These are phyloP conservation scores for Haplosporangium sp. DNA, from an alignment of 371 early-diverging fungal genomes.

Conservation along the genomic window DNA sequence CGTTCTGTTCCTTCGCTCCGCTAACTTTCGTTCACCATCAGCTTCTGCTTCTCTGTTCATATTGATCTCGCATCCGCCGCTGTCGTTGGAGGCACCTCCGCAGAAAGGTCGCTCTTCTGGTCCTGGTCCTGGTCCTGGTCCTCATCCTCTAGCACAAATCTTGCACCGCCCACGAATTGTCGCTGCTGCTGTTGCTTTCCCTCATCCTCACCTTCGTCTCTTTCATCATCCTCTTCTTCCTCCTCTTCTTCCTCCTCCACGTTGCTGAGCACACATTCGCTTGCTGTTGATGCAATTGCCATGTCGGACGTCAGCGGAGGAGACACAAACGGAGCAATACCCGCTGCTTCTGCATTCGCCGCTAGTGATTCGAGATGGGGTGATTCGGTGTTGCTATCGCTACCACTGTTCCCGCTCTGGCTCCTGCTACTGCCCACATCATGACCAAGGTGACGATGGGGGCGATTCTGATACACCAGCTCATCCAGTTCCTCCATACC, in stretches of 20 bases:
- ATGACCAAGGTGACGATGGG: background rate
- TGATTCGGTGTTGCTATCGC: slow-evolving; percentile 5
- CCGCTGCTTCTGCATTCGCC: background rate
- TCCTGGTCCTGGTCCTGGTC: background rate
- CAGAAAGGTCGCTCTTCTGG: background rate
- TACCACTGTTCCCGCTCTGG: slow-evolving; percentile 5
- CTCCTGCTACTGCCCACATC: background rate
- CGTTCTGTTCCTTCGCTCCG: no score
- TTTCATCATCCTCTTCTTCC: slow-evolving; percentile 10
- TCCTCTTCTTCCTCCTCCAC: slow-evolving; percentile 34
- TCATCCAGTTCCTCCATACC: slow-evolving; percentile 14
- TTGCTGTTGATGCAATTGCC: background rate
- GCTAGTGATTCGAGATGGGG: slow-evolving; percentile 2
- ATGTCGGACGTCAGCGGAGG: slow-evolving; percentile 1
- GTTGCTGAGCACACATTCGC: slow-evolving; percentile 24
- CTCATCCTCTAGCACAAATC: background rate
- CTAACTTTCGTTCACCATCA: no score
- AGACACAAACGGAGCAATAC: background rate
- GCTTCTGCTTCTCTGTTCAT: no score
- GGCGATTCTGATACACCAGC: background rate
- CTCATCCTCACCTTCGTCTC: background rate
- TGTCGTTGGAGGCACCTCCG: no score
- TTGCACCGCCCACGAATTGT: no score
- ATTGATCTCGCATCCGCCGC: no score
- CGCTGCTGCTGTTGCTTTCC: no score